Conservation (phyloP, 768 basidiomycete genomes). For the Omphalotus guepiniiformis region DNA sequence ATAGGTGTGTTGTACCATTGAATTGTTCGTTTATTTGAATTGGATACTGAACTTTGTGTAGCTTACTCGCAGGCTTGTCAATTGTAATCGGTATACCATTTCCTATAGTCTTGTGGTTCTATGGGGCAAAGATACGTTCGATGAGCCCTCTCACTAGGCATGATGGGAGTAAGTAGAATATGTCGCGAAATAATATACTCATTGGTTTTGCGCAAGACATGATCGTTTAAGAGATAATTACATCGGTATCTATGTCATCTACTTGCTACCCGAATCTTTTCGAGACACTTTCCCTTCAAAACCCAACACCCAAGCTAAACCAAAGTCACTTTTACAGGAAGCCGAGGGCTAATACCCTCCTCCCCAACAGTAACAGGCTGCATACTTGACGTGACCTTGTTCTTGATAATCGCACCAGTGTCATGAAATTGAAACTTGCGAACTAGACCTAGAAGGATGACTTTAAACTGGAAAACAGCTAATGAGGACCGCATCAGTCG, state of each 20-base stretch:
- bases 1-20: conserved; percentile 29
- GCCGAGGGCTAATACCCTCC: conserved; percentile 15
- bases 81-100: conserved; percentile 54
- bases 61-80: conserved; percentile 26
- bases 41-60: background rate
- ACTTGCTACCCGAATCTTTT: too few relatives aligned
- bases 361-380: conserved; percentile 30
- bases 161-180: too few relatives aligned
- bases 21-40: conserved; percentile 13
- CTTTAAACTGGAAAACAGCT: conserved; percentile 37
- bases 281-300: background rate
- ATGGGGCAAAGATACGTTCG: too few relatives aligned
- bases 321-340: conserved; percentile 18
- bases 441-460: conserved; percentile 32
- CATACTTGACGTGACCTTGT: conserved; percentile 29
- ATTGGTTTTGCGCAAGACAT: too few relatives aligned
- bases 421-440: conserved; percentile 32
- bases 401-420: conserved; percentile 25
- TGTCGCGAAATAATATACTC: too few relatives aligned
- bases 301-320: background rate
- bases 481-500: background rate
- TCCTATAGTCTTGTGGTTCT: conserved; percentile 48
- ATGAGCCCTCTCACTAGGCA: too few relatives aligned
- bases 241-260: too few relatives aligned
- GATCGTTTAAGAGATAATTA: too few relatives aligned